Conservation (phyloP, 345 rosid genomes). For the Lepidium aucheri region DNA sequence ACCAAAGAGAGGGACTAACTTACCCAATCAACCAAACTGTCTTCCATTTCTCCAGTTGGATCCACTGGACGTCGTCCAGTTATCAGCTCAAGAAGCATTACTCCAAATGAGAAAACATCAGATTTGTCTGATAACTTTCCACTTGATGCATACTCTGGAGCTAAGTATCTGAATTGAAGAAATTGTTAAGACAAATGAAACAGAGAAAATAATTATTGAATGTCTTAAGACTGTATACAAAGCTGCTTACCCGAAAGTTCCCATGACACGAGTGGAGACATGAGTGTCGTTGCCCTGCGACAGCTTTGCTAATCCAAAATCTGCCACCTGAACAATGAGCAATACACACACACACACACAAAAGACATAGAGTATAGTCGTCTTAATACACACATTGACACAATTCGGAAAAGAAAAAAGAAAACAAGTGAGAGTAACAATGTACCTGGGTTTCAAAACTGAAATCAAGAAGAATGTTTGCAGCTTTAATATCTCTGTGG, state of each 20-base stretch:
- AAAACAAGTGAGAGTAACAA: neutral
- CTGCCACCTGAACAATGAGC: constrained; percentile 71
- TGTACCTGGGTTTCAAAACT: constrained; percentile 70
- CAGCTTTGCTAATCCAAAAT: constrained; percentile 92
- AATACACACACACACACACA: neutral
- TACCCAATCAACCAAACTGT: constrained; percentile 90
- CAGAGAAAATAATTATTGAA: neutral
- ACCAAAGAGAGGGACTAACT: neutral
- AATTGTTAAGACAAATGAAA: neutral
- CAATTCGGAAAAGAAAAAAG: neutral
- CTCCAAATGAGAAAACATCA: constrained; percentile 86
- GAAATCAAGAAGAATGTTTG: constrained; percentile 78
- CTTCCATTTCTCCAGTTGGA: constrained; percentile 51
- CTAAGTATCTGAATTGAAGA: constrained; percentile 50
- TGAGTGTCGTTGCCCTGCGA: constrained; percentile 76
- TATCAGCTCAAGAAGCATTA: constrained; percentile 77
- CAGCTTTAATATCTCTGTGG: constrained; percentile 83
- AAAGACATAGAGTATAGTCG: neutral
- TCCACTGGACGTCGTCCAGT: constrained; percentile 72
- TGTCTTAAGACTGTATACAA: neutral
- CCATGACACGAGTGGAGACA: constrained; percentile 95
- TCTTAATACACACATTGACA: neutral
- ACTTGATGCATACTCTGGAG: constrained; percentile 94
- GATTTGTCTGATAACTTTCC: constrained; percentile 88
- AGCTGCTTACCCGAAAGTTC: constrained; percentile 81